Evolutionary conservation across 495 filamentous ascomycete genomes (phyloP), one percentile per base, ranked within the genome.

Genomic region (Penicillium longicatenatum): DNA sequence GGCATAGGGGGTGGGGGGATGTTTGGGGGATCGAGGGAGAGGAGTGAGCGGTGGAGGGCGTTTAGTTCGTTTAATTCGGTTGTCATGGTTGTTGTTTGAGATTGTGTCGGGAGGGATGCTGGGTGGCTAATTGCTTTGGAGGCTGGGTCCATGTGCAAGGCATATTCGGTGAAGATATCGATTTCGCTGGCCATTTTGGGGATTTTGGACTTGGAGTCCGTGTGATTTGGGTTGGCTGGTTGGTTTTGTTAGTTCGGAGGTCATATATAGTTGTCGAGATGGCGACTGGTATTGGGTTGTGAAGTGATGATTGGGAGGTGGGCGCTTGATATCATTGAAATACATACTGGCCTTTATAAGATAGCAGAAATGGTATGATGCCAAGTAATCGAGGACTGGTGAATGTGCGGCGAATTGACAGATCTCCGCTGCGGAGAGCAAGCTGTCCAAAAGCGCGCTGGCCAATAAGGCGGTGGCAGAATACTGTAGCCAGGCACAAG

Each of bases 131-230:
- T 75, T 77, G 84, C 75, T 87, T 96, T 87, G 77, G 85, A 76
- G 60, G 84, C 71, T 14, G 91, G 85, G 80, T 96, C 89, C 67
- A 98, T 79, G 60, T 82, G 72, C 30, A 98, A 78, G 31, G 91
- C 91, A 73, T 95, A 87, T 63, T 88, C 85, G 60, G 83, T 88
- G 84, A 90, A 98, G 62, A 89, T 86, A 60, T 96, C 90, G 53
- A 78, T 69, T 60, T 65, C 64, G 55, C 63, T 63, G 51, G 70
- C 59, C 73, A 77, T 77, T 47, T 54, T 35, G 31, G 42, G 26
- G 26, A 26, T 6, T 26, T 4, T 39, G 57, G 59, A 59, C 60
- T 44, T 37, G 29, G 31, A n/a, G 30, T 50, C 31, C 11, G 47
- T 52, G 45, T 58, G 11, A 26, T 54, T 17, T 41, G 46, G 24